Percentiles rank a stretch among this genome's conserved stretches.
These are phyloP conservation scores for Cyberlindnera samutprakarnensis DNA, from an alignment of 805 yeast species.

Conservation along the genomic window DNA sequence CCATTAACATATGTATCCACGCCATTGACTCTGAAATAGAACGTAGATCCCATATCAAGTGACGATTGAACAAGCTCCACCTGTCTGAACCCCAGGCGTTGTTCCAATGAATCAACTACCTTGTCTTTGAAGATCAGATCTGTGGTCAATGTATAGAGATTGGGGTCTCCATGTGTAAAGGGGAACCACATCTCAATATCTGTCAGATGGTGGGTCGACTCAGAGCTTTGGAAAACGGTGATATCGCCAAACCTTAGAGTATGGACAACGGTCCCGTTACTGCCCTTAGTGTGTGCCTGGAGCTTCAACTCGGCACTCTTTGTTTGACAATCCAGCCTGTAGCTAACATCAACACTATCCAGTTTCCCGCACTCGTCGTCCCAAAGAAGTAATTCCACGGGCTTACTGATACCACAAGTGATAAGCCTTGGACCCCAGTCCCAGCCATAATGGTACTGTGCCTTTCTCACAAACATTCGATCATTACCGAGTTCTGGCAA, in stretches of 20 bases:
- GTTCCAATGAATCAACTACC: slow-evolving; percentile 2
- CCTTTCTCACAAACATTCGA: slow-evolving; percentile 39
- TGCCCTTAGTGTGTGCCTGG: no score
- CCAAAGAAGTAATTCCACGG: slow-evolving; percentile 8
- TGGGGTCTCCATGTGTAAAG: slow-evolving; percentile 13
- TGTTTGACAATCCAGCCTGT: slow-evolving; percentile 7
- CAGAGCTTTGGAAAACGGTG: no score
- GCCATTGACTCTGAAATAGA: slow-evolving; percentile 13
- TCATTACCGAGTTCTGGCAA: slow-evolving; percentile 30
- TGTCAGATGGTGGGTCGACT: no score
- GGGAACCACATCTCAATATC: slow-evolving; percentile 12
- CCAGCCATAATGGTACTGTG: slow-evolving; percentile 52
- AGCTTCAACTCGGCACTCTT: slow-evolving; percentile 4
- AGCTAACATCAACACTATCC: slow-evolving; percentile 7
- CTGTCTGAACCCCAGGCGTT: slow-evolving; percentile 12
- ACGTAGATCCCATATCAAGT: slow-evolving; percentile 8
- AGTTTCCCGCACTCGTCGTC: no score
- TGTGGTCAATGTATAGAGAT: slow-evolving; percentile 5
- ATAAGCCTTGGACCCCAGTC: slow-evolving; percentile 42
- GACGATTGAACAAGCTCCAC: slow-evolving; percentile 11
- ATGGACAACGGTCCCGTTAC: no score
- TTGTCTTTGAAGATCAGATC: neutral
- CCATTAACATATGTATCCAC: slow-evolving; percentile 12
- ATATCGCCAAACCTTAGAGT: no score
- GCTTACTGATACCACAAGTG: slow-evolving; percentile 12